Base-by-base conservation (phyloP, 1,139 yeast species). In the Hemisphaericaspora xylofermentans region DNA sequence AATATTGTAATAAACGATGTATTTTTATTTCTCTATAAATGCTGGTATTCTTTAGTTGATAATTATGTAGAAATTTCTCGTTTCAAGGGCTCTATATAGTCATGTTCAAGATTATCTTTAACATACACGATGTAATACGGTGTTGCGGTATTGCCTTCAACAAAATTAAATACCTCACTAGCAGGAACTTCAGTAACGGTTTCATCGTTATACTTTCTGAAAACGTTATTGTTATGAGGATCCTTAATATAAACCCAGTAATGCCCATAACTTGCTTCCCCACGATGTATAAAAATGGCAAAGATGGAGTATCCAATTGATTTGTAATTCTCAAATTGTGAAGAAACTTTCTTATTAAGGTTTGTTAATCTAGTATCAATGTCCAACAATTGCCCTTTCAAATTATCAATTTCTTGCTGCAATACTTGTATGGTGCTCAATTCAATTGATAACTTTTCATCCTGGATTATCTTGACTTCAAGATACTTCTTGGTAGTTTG, bases 261-360 rank as follows among this genome's bases (percentile, higher is more conserved):
- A 62, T 93, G 98, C 3, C 98, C 98, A 57, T 87, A 91, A 43
- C 89, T 82, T 1, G 96, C 98, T 54, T 89, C 95, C 6, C 98
- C 98, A 41, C 97, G 72, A 61, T 93, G 98, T 36, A 94, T 88
- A 56, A 93, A 93, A 6, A 93, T 84, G 0, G 98, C 95, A 67
- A 91, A 93, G 10, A 93, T 74, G 0, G 87, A 74, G 60, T 93
- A 93, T 0, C 93, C 95, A 22, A 83, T 75, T 42, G 74, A 65
- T 39, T 72, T 76, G 63, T 84, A 78, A 8, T 68, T 68, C 16
- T 70, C 68, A 57, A 85, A 89, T 54, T 85, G 94, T 18, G 61
- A 63, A 16, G 76, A 64, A 7, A 87, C 78, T 38, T 68, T 67
- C 1, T 52, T 50, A 42, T 76, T 78, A 36, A 88, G 61, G 0